Evolutionary conservation across 2,329 filamentous ascomycete species (phyloP), one percentile per base, ranked within the genome.

Genomic region (Pseudocercospora crystallina): DNA sequence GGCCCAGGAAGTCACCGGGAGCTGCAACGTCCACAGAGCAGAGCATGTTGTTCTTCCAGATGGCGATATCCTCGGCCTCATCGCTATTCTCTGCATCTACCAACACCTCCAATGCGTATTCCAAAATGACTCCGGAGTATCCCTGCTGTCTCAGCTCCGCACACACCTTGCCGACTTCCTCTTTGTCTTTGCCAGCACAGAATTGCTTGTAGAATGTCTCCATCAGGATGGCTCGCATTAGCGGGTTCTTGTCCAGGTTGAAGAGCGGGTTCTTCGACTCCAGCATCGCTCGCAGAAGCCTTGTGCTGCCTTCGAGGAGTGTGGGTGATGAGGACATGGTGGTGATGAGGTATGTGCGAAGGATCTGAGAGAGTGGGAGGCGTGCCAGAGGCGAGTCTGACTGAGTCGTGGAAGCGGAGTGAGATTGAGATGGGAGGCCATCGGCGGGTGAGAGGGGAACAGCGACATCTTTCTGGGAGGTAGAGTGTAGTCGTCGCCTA

Each of bases 121-220:
- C 85, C 40, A 96, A 77, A 48, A 96, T 90, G 5, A 95, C 87
- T 10, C 90, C 91, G 17, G 81, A 82, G 66, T 89, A 95, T 1
- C 91, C 91, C 38, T 92, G 83, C 30, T 76, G 69, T 69, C 89
- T 88, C 8, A 95, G 76, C 2, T 78, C 74, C 1, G 77, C 66
- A 29, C 90, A 81, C 0, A 86, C 90, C 29, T 68, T 71, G 36
- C 76, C 74, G 2, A 95, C 86, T 69, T 96, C 88, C 1, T 68
- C 62, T 0, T 80, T 76, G 42, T 81, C 86, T 71, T 90, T 87
- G 26, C 91, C 91, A 0, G 89, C 89, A 69, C 91, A 96, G 71
- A 95, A 96, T 64, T 96, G 91, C 17, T 84, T 83, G 68, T 96
- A 96, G 63, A 96, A 90, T 0, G 89, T 95, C 65, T 84, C 81